phyloP scores from a whole-genome alignment of 768 basidiomycete species.

The Tylopilus sp. region DNA sequence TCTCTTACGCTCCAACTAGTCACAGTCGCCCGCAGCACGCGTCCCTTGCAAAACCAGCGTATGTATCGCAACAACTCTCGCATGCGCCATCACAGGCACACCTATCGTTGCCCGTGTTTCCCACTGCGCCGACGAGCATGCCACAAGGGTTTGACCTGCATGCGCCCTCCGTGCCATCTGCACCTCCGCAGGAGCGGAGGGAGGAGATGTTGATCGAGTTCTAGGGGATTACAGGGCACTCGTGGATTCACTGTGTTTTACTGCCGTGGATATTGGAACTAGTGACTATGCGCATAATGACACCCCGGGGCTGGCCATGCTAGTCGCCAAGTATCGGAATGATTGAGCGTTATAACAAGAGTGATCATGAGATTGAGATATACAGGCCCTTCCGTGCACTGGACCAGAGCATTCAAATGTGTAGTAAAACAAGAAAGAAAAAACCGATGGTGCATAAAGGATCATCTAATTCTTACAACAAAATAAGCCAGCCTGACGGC shows the following conservation, averaged over 20 bases:
- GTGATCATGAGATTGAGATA: background rate
- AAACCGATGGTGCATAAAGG: too few relatives aligned
- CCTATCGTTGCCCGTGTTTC: conserved; percentile 54
- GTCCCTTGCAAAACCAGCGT: conserved; percentile 4
- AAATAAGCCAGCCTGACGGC: too few relatives aligned
- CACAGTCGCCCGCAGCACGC: conserved; percentile 7
- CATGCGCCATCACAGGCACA: conserved; percentile 18
- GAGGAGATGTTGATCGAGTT: conserved; percentile 52
- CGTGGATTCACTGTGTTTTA: background rate
- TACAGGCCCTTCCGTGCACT: too few relatives aligned
- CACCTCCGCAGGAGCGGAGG: conserved; percentile 56
- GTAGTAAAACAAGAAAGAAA: too few relatives aligned
- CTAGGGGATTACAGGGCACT: background rate
- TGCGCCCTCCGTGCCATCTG: conserved; percentile 43
- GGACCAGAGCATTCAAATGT: too few relatives aligned
- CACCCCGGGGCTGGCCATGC: background rate
- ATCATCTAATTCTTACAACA: too few relatives aligned
- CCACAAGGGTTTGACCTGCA: conserved; percentile 56
- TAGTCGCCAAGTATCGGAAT: background rate
- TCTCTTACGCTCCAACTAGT: conserved; percentile 16
- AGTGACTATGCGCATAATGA: background rate
- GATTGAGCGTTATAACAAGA: background rate
- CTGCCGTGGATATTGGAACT: background rate
- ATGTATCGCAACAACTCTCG: conserved; percentile 4
- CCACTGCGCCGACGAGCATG: conserved; percentile 55